Base-by-base conservation (phyloP, 148 eudicot species). In the Salicornia ramosissima region DNA sequence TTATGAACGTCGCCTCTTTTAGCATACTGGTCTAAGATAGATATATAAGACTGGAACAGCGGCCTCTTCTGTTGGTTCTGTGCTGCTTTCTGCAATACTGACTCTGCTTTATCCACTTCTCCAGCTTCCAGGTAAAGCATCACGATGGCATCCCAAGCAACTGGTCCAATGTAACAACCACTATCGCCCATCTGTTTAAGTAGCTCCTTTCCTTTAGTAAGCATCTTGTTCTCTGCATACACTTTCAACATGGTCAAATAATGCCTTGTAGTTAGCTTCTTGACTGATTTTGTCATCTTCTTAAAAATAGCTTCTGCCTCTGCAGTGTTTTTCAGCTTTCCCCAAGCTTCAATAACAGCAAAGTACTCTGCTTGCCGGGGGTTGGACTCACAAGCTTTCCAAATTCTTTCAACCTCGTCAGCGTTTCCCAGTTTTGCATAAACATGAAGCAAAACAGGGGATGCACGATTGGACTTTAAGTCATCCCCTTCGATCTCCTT, bases 71-170 rank as follows among this genome's bases (percentile, higher is more conserved):
- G 69, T 59, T 46, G 75, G 72, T 76, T 75, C 55, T 75, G 72
- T 2, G 24, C 40, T 9, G 88, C 97, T 76, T 89, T 90, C 10
- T 81, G 84, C 58, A 94, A 71, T 3, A 88, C 24, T 1, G 88
- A 67, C 31, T 85, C 95, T 0, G 98, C 98, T 78, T 94, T 94
- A 80, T 90, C 96, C 36, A 94, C 84, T 70, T 94, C 96, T 10
- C 97, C 98, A 7, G 86, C 90, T 34, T 79, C 87, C 18, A 79
- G 76, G 30, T 94, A 88, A 24, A 94, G 92, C 85, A 69, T 90
- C 64, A 94, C 87, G 18, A 94, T 71, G 2, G 87, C 83, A 31
- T 94, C 96, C 96, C 96, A 94, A 15, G 89, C 78, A 74, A 61
- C 19, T 0, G 98, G 97, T 29, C 96, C 92, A 30, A 87, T 75